Percentiles rank a stretch among this genome's conserved stretches.
Evolutionary conservation across 306 rosid species (phyloP).

Genomic region (Acacia crassicarpa): DNA sequence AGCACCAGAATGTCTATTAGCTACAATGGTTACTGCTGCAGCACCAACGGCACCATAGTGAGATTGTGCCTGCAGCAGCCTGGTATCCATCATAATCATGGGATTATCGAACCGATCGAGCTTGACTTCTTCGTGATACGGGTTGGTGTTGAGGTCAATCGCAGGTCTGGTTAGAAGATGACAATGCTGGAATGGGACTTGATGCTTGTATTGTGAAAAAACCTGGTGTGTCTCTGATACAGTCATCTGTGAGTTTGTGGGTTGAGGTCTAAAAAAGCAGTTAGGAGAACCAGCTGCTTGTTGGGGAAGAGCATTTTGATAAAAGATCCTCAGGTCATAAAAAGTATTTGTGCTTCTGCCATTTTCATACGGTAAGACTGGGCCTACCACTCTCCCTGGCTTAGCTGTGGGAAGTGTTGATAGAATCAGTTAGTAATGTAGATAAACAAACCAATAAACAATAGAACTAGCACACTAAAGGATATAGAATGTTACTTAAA

Average conservation of each 20-base stretch:
- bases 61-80: constrained; percentile 53
- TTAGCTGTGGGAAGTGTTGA: constrained; percentile 45
- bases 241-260: constrained; percentile 35
- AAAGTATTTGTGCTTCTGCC: constrained; percentile 41
- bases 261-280: constrained; percentile 35
- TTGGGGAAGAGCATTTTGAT: constrained; percentile 41
- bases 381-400: constrained; percentile 69
- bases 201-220: constrained; percentile 37
- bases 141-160: constrained; percentile 43
- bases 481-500: neutral
- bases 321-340: constrained; percentile 39
- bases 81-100: constrained; percentile 32
- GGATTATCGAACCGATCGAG: constrained; percentile 38
- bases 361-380: constrained; percentile 50
- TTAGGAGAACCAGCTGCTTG: constrained; percentile 38
- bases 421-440: neutral
- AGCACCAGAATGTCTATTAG: constrained; percentile 51
- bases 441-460: constrained; percentile 8
- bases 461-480: neutral
- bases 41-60: constrained; percentile 59
- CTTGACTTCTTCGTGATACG: constrained; percentile 39
- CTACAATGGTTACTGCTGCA: constrained; percentile 54
- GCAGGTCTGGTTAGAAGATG: constrained; percentile 35
- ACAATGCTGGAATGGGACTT: constrained; percentile 29
- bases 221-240: constrained; percentile 32